A percentile compares a stretch with the other conserved stretches of the same genome.
phyloP scores from a whole-genome alignment of 148 eudicot species.

The Vaccinium myrtillus region DNA sequence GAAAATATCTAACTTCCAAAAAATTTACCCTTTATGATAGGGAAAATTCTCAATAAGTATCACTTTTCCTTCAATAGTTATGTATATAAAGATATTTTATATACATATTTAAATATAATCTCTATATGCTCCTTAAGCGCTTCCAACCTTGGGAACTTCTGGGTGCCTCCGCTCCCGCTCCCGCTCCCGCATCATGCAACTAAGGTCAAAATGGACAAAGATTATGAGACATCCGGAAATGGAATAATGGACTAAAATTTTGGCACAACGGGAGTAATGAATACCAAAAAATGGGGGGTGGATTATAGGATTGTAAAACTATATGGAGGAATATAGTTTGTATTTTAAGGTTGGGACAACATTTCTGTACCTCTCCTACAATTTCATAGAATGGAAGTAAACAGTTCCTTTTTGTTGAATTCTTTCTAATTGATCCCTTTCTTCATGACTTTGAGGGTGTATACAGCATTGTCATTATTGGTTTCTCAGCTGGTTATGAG shows the following conservation, averaged over 20 bases:
- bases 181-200: no score
- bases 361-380: neutral
- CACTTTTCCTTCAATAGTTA: no score
- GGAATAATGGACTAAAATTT: neutral
- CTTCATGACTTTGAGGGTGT: neutral
- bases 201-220: neutral
- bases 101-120: no score
- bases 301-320: neutral
- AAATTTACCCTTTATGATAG: no score
- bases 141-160: no score
- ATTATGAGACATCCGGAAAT: neutral
- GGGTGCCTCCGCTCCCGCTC: no score
- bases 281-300: neutral
- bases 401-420: neutral
- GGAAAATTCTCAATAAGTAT: no score
- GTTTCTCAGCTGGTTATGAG: neutral
- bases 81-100: no score
- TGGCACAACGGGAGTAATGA: neutral
- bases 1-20: no score
- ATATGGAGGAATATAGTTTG: neutral
- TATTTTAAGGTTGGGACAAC: neutral
- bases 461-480: neutral
- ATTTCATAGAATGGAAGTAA: neutral
- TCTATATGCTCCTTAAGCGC: no score
- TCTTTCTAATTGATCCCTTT: neutral